Evolutionary conservation across 2,329 filamentous ascomycete species (phyloP), one percentile per base, ranked within the genome.

Genomic region (Pseudogymnoascus pannorum): DNA sequence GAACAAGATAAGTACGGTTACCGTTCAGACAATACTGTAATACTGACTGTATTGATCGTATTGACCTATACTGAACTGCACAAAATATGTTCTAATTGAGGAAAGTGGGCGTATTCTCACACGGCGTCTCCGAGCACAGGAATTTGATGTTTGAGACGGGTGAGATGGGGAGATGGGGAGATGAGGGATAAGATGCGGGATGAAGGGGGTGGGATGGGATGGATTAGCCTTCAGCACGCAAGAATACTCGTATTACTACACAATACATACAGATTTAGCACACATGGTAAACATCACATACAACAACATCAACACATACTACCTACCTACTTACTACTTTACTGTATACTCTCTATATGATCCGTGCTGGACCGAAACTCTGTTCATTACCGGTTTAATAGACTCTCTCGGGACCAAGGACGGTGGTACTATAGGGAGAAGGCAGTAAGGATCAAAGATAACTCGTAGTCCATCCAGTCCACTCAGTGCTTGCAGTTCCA

Each of bases 391-490:
- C 18, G 18, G 40, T 44, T 48, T 48, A 24, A 48, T 48, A 48
- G 42, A 24, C 12, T 48, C 42, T 51, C 26, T 12, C 3, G n/a
- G 24, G 48, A 54, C 24, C 9, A 31, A 54, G 48, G 24, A 18
- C 24, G 26, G 26, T n/a, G 48, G 26, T 54, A 54, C 26, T 54
- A 54, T 54, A 54, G 48, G 26, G 48, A 54, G 48, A 31, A 31
- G 48, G 16, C 48, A 54, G 26, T 54, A 54, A 54, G 48, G 48
- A 54, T 54, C 48, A 54, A 54, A n/a, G 48, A 54, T 54, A 54
- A 54, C 48, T 54, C 8, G 9, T 4, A 29, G 44, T 29, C 22
- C 24, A 9, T 8, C n/a, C 24, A n/a, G 44, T 51, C 44, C 44
- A 54, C 7, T 54, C 44, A 29, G 44, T 31, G 22, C 20, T 11